Conservation (phyloP, 129 eudicot species). For the Mikania micrantha region DNA sequence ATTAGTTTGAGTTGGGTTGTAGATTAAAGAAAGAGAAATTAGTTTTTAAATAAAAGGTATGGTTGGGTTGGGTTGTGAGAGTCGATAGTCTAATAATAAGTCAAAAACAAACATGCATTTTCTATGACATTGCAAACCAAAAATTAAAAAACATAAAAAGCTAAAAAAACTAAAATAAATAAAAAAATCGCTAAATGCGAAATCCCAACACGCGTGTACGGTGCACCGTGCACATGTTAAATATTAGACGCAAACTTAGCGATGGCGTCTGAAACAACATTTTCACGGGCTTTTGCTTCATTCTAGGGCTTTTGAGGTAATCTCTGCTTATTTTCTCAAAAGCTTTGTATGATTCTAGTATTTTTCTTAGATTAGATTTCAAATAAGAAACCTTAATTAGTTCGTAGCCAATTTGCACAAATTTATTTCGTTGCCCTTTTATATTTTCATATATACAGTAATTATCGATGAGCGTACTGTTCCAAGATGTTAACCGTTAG, state of each 20-base stretch:
- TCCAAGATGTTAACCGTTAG: neutral
- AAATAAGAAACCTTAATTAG: slow-evolving; percentile 7
- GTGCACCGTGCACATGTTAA: neutral
- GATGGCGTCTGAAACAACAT: neutral
- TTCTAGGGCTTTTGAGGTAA: slow-evolving; percentile 32
- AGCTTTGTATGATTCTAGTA: neutral
- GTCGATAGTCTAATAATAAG: no score
- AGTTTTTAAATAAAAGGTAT: no score
- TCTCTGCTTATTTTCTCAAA: neutral
- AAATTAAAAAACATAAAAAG: neutral
- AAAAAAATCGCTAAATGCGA: no score
- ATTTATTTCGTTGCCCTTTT: neutral
- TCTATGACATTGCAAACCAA: no score
- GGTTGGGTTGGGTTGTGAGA: no score
- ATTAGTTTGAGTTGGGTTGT: no score
- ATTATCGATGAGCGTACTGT: neutral
- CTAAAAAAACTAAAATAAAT: neutral
- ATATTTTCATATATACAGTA: neutral
- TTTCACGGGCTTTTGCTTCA: slow-evolving; percentile 17
- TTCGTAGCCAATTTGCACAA: neutral
- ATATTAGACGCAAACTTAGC: neutral
- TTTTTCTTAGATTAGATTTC: neutral
- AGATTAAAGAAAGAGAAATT: no score
- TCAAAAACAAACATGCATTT: no score
- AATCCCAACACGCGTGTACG: neutral